Evolutionary conservation across 2,329 filamentous ascomycete species (phyloP).

Genomic region (Eutypella sp.): DNA sequence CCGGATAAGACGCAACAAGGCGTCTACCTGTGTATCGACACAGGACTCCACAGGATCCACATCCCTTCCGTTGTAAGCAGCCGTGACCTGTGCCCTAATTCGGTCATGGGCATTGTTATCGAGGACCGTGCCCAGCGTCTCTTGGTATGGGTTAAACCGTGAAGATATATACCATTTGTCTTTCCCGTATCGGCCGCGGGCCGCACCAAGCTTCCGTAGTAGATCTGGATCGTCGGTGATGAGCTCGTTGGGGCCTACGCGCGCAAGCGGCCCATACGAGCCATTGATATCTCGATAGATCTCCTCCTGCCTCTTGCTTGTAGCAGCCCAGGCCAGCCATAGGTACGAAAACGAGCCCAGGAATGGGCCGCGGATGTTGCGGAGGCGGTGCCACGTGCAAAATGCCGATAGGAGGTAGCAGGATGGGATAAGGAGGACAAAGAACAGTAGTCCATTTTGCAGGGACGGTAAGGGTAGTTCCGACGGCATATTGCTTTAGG

Average conservation of each 20-base stretch:
- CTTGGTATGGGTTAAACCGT: conserved; percentile 13
- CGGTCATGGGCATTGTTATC: conserved; percentile 38
- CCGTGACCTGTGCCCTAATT: conserved; percentile 35
- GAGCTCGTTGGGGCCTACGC: conserved; percentile 20
- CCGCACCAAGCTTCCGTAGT: conserved; percentile 11
- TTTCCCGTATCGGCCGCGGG: conserved; percentile 13
- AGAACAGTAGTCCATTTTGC: no score
- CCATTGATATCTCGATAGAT: background rate
- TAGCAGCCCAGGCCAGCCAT: conserved; percentile 7
- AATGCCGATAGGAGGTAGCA: conserved; percentile 7
- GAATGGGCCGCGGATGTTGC: conserved; percentile 14
- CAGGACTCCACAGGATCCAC: conserved; percentile 21
- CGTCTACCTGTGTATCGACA: conserved; percentile 40
- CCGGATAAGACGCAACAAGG: conserved; percentile 37
- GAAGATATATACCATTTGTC: conserved; percentile 13
- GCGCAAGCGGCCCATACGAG: conserved; percentile 12
- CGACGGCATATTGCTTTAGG: no score
- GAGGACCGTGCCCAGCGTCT: conserved; percentile 39
- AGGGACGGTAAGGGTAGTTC: no score
- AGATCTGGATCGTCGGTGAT: conserved; percentile 16
- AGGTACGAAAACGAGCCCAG: conserved; percentile 14
- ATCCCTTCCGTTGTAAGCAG: conserved; percentile 19
- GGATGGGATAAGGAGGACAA: no score
- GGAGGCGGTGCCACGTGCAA: conserved; percentile 14
- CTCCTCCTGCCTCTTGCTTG: conserved; percentile 4